phyloP scores from a whole-genome alignment of 2,329 filamentous ascomycete species.

The Emergomyces orientalis region DNA sequence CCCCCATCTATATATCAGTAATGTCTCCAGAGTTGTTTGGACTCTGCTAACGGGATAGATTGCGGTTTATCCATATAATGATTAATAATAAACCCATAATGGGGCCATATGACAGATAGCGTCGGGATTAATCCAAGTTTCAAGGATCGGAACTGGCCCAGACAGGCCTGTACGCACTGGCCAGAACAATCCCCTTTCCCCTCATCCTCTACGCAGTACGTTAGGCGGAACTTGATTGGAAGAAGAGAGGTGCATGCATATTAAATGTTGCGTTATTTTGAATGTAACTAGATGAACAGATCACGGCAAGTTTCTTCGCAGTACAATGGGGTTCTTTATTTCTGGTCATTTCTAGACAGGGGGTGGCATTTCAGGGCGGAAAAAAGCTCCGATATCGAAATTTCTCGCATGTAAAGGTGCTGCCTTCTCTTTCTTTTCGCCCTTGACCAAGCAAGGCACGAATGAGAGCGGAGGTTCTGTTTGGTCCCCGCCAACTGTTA shows the following conservation, averaged over 20 bases:
- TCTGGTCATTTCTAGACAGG: not conserved
- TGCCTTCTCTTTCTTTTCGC: not conserved
- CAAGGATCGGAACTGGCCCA: not conserved
- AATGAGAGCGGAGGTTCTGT: not conserved
- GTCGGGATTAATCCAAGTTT: constrained; percentile 2
- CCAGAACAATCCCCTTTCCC: not conserved
- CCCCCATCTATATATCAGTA: too few species aligned
- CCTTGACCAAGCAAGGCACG: not conserved
- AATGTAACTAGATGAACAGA: not conserved
- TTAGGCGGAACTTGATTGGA: not conserved
- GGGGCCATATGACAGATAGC: not conserved
- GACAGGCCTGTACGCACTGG: not conserved
- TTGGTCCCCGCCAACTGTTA: not conserved
- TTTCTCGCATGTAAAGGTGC: not conserved
- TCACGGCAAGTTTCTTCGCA: not conserved
- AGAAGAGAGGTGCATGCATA: not conserved
- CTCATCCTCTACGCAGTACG: not conserved
- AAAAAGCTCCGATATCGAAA: not conserved
- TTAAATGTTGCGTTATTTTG: not conserved
- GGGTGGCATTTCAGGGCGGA: not conserved
- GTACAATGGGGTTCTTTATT: not conserved
- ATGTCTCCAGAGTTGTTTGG: too few species aligned
- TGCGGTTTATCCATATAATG: too few species aligned
- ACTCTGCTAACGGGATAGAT: too few species aligned
- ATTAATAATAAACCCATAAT: not conserved